Evolutionary conservation across 352 stramenopile species (phyloP), one percentile per base, ranked within the genome.

Genomic region (Phytopythium montanum): DNA sequence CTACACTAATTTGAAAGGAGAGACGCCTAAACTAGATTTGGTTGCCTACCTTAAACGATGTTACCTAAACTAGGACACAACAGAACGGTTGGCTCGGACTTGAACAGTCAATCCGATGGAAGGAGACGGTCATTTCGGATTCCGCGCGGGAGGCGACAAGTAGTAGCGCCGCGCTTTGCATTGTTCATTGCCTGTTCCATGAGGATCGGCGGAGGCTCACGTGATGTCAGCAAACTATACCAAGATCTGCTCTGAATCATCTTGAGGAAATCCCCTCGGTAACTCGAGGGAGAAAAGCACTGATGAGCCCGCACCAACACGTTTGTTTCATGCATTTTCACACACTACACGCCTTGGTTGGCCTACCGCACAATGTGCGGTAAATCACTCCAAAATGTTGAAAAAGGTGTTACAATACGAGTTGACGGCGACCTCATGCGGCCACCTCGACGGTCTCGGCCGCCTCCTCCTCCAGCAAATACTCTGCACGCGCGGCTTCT

Each of bases 211-310:
- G 36, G 38, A 34, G 58, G 54, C 62, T 89, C 79, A 73, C 46
- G 62, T 74, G 79, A 89, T 89, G 79, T 75, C 81, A 55, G 68
- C 76, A 76, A 79, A 79, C 56, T 70, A 87, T 89, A 89, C 79
- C 79, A 89, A 89, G 79, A 89, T 89, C 79, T 89, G 79, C 79
- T 89, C 79, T 87, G 79, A 88, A 79, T 79, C 56, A 72, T 76
- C 60, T 71, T 89, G 79, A 87, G 71, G 79, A 89, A 78, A 89
- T 76, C 79, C 72, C 79, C 73, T 89, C 79, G 72, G 79, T 87
- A 89, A 87, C 76, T 76, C 68, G 79, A 89, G 76, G 77, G 73
- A 84, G 62, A 65, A 72, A 72, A 62, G 79, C 76, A 76, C 79
- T 89, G 79, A 89, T 82, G 79, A 89, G 62, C 58, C 69, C 26